phyloP scores from a whole-genome alignment of 129 eudicot genomes.

The Helichrysum umbraculigerum region DNA sequence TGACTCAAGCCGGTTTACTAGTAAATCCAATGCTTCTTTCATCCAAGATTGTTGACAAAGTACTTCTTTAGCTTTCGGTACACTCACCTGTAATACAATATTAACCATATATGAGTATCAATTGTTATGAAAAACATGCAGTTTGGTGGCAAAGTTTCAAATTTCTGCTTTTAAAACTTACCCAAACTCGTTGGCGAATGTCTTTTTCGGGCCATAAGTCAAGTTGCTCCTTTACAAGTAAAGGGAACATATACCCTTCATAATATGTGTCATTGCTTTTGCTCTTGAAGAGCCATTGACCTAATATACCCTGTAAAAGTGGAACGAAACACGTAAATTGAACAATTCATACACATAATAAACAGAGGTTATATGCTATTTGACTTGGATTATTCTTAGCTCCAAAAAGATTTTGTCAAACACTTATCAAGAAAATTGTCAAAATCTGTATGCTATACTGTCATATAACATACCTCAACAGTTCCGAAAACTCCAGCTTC shows the following conservation, averaged over 20 bases:
- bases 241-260: slow-evolving; percentile 81
- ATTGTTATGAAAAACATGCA: not conserved
- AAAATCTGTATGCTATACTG: not conserved
- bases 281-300: slow-evolving; percentile 66
- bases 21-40: slow-evolving; percentile 72
- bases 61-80: slow-evolving; percentile 59
- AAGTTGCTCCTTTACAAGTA: slow-evolving; percentile 62
- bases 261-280: slow-evolving; percentile 34
- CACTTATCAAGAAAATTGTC: not conserved
- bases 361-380: not conserved
- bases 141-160: slow-evolving; percentile 1
- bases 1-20: slow-evolving; percentile 46
- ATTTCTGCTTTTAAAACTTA: slow-evolving; percentile 17
- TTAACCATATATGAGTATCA: slow-evolving; percentile 17
- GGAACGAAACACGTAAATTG: not conserved
- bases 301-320: slow-evolving; percentile 48
- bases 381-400: slow-evolving; percentile 5
- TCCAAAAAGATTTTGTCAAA: not conserved
- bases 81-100: slow-evolving; percentile 50
- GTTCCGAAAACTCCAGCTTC: slow-evolving; percentile 83
- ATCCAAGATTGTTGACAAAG: slow-evolving; percentile 74
- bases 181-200: slow-evolving; percentile 74
- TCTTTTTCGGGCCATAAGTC: slow-evolving; percentile 86
- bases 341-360: slow-evolving; percentile 1
- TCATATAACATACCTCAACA: slow-evolving; percentile 53